Base-by-base conservation (phyloP, 129 eudicot genomes). In the Flaveria robusta region DNA sequence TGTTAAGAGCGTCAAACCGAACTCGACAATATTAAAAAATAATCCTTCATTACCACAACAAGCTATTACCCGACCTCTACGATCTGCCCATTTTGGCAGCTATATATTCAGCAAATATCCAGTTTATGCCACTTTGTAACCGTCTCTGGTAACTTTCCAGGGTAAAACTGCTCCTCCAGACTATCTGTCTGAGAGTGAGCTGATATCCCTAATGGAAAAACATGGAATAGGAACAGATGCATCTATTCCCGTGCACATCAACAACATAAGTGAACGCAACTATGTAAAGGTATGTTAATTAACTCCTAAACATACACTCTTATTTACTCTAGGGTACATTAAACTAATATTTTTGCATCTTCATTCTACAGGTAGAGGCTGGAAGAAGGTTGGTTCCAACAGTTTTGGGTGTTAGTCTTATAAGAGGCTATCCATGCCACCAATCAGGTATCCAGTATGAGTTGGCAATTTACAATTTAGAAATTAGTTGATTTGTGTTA, bases 181-280 rank as follows among this genome's bases (percentile, higher is more conserved):
- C 84, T 90, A 86, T 82, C 81, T 92, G 42, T 90, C 84, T 2
- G 98, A 92, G 79, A 92, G 98, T 86, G 98, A 92, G 79, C 85
- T 92, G 27, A 92, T 92, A 75, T 88, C 98, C 9, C 75, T 92
- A 20, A 92, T 92, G 98, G 98, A 90, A 74, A 92, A 92, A 71
- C 83, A 92, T 82, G 98, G 96, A 82, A 92, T 92, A 56, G 98
- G 98, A 45, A 92, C 98, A 43, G 98, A 92, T 81, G 98, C 98
- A 66, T 92, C 98, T 11, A 92, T 92, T 72, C 87, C 98, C 68
- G 98, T 90, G 15, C 98, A 92, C 74, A 90, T 92, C 45, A 92
- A 92, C 89, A 90, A 92, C 85, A 92, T 92, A 81, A 88, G 96
- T 70, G 98, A 92, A 83, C 96, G 98, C 75, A 92, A 92, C 79